phyloP scores from a whole-genome alignment of 768 basidiomycete genomes.

The Lactarius evosmus region DNA sequence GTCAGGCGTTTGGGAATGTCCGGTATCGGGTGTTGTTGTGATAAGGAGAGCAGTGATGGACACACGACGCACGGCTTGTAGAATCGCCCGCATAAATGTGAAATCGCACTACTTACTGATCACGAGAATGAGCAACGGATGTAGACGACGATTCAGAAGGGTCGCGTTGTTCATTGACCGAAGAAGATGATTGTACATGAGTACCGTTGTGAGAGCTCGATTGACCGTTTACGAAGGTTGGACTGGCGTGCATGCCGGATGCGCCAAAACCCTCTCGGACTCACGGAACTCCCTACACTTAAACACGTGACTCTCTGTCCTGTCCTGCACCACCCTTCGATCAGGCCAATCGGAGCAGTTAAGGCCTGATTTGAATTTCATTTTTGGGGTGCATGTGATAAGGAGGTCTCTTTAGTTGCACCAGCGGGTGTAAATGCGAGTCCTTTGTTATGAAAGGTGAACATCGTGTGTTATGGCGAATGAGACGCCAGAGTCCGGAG shows the following conservation, averaged over 20 bases:
- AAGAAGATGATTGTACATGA: not conserved
- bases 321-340: not conserved
- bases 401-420: too few species aligned
- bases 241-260: not conserved
- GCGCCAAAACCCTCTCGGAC: not conserved
- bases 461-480: too few species aligned
- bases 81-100: not conserved
- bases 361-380: too few species aligned
- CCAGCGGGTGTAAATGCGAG: too few species aligned
- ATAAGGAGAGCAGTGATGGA: not conserved
- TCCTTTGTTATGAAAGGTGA: too few species aligned
- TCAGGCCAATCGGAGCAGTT: too few species aligned
- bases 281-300: not conserved
- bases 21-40: not conserved
- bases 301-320: not conserved
- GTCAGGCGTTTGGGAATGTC: conserved; percentile 3
- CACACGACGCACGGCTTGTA: not conserved
- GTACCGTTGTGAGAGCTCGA: not conserved
- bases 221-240: not conserved
- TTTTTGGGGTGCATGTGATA: too few species aligned
- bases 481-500: too few species aligned
- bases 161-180: not conserved
- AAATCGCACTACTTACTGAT: not conserved
- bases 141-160: not conserved
- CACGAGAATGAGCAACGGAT: not conserved